Percentiles rank a stretch among this genome's conserved stretches.
Conservation (phyloP, 179 eudicot species). For the Beta corolliflora region DNA sequence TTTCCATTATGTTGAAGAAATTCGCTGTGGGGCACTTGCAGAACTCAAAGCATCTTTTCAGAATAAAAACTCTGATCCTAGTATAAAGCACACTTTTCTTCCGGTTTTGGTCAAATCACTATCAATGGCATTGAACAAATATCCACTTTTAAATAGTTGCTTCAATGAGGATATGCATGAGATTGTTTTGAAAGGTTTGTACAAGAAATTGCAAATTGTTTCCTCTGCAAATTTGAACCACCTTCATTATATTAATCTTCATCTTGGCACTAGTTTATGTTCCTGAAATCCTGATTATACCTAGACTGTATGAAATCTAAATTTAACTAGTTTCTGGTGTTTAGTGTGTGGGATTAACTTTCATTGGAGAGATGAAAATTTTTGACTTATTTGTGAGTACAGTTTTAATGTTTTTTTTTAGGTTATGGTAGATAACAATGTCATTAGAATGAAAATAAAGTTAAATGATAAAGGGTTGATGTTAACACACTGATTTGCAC, state of each 20-base stretch:
- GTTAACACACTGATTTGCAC: too few relatives aligned
- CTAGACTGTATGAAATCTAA: not conserved
- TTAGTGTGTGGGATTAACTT: too few relatives aligned
- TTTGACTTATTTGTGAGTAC: too few relatives aligned
- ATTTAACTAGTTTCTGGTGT: too few relatives aligned
- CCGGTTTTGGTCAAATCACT: conserved; percentile 84
- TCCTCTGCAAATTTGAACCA: not conserved
- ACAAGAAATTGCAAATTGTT: not conserved
- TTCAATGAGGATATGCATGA: conserved; percentile 65
- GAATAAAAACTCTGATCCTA: conserved; percentile 71
- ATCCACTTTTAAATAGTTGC: conserved; percentile 74
- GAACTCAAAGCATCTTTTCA: conserved; percentile 78
- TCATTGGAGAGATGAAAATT: too few relatives aligned
- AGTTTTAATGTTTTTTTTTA: too few relatives aligned
- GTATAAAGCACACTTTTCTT: conserved; percentile 83
- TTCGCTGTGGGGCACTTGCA: conserved; percentile 71
- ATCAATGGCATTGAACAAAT: conserved; percentile 74
- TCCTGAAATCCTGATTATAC: not conserved
- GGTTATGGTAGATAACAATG: too few relatives aligned
- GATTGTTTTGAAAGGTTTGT: conserved; percentile 74
- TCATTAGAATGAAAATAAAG: too few relatives aligned
- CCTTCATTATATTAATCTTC: not conserved
- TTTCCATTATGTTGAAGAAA: conserved; percentile 92
- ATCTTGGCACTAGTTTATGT: not conserved
- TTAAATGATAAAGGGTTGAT: too few relatives aligned